phyloP scores from a whole-genome alignment of 192 early-diverging fungal genomes.

The Coemansia furcata region DNA sequence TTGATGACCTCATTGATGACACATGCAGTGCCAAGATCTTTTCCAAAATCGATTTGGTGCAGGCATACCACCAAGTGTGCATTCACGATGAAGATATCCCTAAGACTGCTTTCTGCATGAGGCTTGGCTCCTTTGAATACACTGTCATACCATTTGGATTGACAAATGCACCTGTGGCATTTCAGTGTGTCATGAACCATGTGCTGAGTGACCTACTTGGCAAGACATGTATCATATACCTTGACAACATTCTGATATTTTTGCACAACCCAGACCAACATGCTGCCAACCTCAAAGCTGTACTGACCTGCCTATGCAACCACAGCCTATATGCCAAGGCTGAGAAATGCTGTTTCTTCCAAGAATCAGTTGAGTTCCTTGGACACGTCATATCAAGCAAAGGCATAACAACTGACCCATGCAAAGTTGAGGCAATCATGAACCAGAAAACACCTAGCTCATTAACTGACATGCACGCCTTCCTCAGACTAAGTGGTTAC shows the following conservation, averaged over 20 bases:
- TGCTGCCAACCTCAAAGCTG: not conserved
- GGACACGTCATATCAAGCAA: not conserved
- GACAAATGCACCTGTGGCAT: slow-evolving; percentile 57
- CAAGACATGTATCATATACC: slow-evolving; percentile 31
- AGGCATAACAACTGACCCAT: not conserved
- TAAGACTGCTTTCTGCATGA: slow-evolving; percentile 45
- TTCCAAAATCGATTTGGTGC: too few relatives aligned
- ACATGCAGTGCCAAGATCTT: too few relatives aligned
- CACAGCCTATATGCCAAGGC: too few relatives aligned
- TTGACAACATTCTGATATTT: slow-evolving; percentile 47
- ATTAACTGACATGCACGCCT: not conserved
- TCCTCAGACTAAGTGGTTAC: slow-evolving; percentile 1
- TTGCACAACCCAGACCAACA: not conserved
- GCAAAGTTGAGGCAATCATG: too few relatives aligned
- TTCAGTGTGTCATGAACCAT: slow-evolving; percentile 58
- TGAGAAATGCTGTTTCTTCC: too few relatives aligned
- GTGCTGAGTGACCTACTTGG: slow-evolving; percentile 42
- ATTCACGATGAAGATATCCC: slow-evolving; percentile 12
- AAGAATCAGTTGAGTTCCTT: too few relatives aligned
- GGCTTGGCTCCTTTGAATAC: slow-evolving; percentile 46
- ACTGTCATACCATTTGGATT: slow-evolving; percentile 29
- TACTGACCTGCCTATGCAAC: not conserved
- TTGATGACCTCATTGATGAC: too few relatives aligned
- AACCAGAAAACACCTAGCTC: not conserved
- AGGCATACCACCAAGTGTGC: slow-evolving; percentile 1